These are phyloP conservation scores for Saccharomycopsis javanensis DNA, from an alignment of 805 yeast genomes.

Conservation along the genomic window DNA sequence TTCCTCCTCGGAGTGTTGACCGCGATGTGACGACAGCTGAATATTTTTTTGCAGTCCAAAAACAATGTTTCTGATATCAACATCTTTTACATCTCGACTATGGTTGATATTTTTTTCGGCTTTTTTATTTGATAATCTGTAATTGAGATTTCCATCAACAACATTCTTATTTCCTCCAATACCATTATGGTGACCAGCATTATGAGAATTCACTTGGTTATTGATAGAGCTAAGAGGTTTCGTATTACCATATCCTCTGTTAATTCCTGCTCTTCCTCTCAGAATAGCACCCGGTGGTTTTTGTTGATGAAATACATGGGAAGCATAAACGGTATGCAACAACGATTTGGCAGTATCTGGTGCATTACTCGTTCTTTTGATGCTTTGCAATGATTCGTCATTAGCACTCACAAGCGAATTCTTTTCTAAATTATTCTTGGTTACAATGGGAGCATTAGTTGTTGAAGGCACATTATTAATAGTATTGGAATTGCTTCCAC, in stretches of 20 bases:
- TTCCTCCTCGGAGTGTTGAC: constrained; percentile 2
- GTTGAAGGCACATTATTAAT: not conserved
- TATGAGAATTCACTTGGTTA: not conserved
- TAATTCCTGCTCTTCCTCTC: not conserved
- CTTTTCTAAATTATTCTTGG: not conserved
- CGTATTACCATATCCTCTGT: not conserved
- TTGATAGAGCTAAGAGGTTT: not conserved
- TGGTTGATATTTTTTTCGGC: not conserved
- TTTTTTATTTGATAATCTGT: not conserved
- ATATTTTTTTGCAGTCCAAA: constrained; percentile 5
- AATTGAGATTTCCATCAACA: not conserved
- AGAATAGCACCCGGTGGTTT: not conserved
- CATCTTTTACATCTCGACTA: constrained; percentile 2
- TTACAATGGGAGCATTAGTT: too few relatives aligned
- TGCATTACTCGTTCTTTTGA: constrained; percentile 10
- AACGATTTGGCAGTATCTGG: constrained; percentile 17
- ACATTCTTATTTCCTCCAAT: not conserved
- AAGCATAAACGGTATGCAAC: constrained; percentile 13
- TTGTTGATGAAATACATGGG: constrained; percentile 18
- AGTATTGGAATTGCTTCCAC: not conserved
- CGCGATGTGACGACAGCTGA: not conserved
- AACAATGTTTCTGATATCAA: constrained; percentile 15
- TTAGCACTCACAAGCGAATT: not conserved
- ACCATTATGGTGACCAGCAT: not conserved
- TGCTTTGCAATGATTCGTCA: not conserved